Base-by-base conservation (phyloP, 352 stramenopile genomes). In the Paralagenidium karlingii region DNA sequence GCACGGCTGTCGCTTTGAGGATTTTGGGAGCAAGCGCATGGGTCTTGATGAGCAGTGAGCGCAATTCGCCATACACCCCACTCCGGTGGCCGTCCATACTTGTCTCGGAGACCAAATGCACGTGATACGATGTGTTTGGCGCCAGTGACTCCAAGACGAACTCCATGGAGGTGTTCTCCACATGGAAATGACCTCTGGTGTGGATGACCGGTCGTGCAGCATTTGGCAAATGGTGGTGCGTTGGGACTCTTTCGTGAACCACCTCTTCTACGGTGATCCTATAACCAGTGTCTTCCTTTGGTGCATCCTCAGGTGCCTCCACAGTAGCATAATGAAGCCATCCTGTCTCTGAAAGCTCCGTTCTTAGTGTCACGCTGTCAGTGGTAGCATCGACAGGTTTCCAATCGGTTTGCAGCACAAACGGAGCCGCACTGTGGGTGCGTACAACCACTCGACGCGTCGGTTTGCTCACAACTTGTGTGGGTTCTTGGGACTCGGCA, bases 11-110 rank as follows among this genome's bases (percentile, higher is more conserved):
- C 7, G 67, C 67, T 22, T 80, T 64, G 15, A 84, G 43, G 31
- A 91, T 79, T 28, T 56, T 69, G 0, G 77, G 74, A 0, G 77
- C 73, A 0, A 51, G 15, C 9, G 73, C 65, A 32, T 82, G 63
- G 0, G 71, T 88, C 19, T 54, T 67, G 13, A 59, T 49, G 27
- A 67, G 66, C 1, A 53, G 45, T 0, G 32, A 22, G 1, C 47
- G 40, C 7, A 74, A 36, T 13, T 51, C 31, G 8, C 67, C 61
- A 15, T 73, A 61, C 1, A 90, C 70, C 10, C 58, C 62, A 38
- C 65, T 82, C 8, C 18, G 24, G 44, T 59, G 5, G 53, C 68
- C 2, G 49, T 68, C 31, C 0, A 16, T 37, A 10, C 11, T 25
- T 19, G 28, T 46, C 37, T 84, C 68, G 13, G 60, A 60, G 16